These are phyloP conservation scores for Nowakowskiella sp. DNA, from an alignment of 192 early-diverging fungal species.

Conservation along the genomic window DNA sequence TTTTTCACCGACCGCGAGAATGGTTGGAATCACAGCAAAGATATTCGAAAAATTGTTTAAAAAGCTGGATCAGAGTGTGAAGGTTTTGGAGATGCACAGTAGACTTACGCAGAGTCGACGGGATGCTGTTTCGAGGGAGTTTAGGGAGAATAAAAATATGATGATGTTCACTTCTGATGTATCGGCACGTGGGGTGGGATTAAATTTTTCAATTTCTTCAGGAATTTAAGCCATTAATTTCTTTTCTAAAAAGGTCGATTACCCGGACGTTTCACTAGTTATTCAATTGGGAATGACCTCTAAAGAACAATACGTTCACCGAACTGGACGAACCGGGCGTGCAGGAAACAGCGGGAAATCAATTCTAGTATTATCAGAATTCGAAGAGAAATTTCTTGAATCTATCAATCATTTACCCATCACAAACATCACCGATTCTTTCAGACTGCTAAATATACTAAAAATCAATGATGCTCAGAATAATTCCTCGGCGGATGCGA, in stretches of 20 bases:
- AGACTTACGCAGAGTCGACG: slow-evolving; percentile 67
- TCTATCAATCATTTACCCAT: too few species aligned
- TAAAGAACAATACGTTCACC: slow-evolving; percentile 89
- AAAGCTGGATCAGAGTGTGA: too few species aligned
- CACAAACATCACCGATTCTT: too few species aligned
- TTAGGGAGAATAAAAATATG: slow-evolving; percentile 51
- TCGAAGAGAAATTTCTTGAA: slow-evolving; percentile 70
- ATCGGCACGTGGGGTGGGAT: slow-evolving; percentile 91
- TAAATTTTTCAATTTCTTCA: too few species aligned
- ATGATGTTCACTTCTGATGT: slow-evolving; percentile 93
- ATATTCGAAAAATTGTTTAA: too few species aligned
- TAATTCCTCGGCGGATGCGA: too few species aligned
- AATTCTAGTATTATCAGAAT: slow-evolving; percentile 65
- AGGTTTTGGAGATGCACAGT: slow-evolving; percentile 68
- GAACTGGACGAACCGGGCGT: slow-evolving; percentile 92
- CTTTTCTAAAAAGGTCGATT: too few species aligned
- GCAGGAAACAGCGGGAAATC: slow-evolving; percentile 87
- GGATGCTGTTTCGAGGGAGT: slow-evolving; percentile 61
- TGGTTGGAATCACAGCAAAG: slow-evolving; percentile 53
- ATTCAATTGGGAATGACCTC: slow-evolving; percentile 73
- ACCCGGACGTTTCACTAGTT: slow-evolving; percentile 85
- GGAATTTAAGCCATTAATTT: too few species aligned
- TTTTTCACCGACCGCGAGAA: slow-evolving; percentile 77
- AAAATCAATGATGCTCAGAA: too few species aligned
- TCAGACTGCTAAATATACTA: too few species aligned